Conservation (phyloP, 352 stramenopile species). For the Phytophthora brassicae region DNA sequence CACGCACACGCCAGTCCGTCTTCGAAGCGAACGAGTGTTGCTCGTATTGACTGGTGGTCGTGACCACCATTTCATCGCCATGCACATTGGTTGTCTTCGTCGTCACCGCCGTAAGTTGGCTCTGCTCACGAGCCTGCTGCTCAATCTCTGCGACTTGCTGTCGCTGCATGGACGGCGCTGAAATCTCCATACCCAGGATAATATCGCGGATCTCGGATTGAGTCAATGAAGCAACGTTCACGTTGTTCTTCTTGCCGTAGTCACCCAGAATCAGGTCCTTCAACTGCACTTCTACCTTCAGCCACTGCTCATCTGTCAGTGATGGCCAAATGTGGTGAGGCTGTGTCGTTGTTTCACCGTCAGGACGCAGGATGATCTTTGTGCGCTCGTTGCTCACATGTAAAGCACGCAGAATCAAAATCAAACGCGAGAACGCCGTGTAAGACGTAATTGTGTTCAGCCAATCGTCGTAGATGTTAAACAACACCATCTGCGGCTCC, state of each 20-base stretch:
- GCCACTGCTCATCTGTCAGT: conserved; percentile 99
- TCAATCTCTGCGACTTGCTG: conserved; percentile 99
- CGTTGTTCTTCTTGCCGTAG: conserved; percentile 99
- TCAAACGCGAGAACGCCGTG: conserved; percentile 99
- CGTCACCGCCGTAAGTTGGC: conserved; percentile 97
- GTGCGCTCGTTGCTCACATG: conserved; percentile 97
- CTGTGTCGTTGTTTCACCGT: conserved; percentile 98
- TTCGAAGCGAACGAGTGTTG: conserved; percentile 99
- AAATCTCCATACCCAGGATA: conserved; percentile 99
- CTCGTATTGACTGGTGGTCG: conserved; percentile 99
- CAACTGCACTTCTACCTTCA: conserved; percentile 99
- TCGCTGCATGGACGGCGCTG: conserved; percentile 97
- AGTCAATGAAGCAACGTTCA: conserved; percentile 99
- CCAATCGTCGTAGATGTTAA: conserved; percentile 99
- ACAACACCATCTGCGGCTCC: conserved; percentile 99
- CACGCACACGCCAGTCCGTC: conserved; percentile 99
- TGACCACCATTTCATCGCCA: conserved; percentile 99
- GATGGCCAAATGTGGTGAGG: conserved; percentile 99
- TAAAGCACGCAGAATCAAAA: conserved; percentile 98
- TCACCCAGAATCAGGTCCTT: conserved; percentile 99
- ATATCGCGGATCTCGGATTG: conserved; percentile 99
- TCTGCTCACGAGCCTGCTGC: conserved; percentile 97
- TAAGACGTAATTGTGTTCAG: conserved; percentile 99
- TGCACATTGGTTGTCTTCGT: conserved; percentile 99
- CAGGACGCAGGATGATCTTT: conserved; percentile 97